phyloP scores from a whole-genome alignment of 495 filamentous ascomycete species.

The Articulospora tetracladia region DNA sequence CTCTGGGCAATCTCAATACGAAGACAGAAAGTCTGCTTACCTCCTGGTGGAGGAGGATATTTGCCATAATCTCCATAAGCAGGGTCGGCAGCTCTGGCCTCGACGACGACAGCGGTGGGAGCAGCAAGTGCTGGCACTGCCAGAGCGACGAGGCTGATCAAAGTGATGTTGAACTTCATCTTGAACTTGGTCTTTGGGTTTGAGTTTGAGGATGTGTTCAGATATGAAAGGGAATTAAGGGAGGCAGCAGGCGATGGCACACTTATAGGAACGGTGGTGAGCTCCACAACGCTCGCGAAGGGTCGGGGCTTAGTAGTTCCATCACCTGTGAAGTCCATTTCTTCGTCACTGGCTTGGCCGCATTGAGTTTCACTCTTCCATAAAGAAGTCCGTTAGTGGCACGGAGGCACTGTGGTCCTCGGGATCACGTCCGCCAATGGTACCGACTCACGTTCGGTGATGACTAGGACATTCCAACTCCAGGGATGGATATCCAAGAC shows the following conservation, averaged over 20 bases:
- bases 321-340: not conserved
- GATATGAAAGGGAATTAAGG: not conserved
- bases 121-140: not conserved
- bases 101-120: not conserved
- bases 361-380: not conserved
- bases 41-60: slow-evolving; percentile 1
- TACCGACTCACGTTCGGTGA: not conserved
- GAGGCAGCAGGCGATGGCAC: not conserved
- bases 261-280: not conserved
- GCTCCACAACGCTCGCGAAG: not conserved
- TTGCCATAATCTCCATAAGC: slow-evolving; percentile 6
- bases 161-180: not conserved
- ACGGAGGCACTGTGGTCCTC: not conserved
- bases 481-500: not conserved
- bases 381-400: not conserved
- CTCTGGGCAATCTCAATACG: no score
- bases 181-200: not conserved
- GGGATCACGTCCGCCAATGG: not conserved
- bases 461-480: not conserved
- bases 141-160: not conserved
- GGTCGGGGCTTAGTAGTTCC: not conserved
- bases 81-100: not conserved
- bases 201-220: not conserved
- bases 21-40: no score
- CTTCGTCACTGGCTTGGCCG: not conserved